phyloP scores from a whole-genome alignment of 768 basidiomycete species.

The Phylloporus arenicola region DNA sequence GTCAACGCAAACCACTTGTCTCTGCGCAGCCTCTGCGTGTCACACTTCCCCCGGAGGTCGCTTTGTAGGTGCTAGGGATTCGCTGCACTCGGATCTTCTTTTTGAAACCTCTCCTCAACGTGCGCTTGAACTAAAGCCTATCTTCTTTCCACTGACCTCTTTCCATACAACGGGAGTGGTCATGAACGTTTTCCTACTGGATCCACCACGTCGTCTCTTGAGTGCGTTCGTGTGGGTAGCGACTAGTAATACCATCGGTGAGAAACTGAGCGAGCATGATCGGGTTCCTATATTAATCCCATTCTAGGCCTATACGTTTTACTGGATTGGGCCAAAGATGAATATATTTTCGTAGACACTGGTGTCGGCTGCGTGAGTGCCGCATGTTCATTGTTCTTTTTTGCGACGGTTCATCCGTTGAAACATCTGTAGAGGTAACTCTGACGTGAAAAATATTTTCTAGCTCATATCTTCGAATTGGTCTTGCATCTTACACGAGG shows the following conservation, averaged over 20 bases:
- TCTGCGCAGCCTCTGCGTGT: constrained; percentile 3
- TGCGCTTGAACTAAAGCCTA: constrained; percentile 31
- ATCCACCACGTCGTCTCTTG: constrained; percentile 53
- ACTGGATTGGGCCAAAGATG: constrained; percentile 58
- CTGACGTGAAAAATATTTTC: constrained; percentile 2
- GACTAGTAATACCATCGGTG: constrained; percentile 33
- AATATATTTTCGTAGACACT: constrained; percentile 71
- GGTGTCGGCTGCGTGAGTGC: constrained; percentile 64
- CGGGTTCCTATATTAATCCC: neutral
- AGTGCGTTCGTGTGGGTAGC: constrained; percentile 67
- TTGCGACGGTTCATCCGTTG: constrained; percentile 3
- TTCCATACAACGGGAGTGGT: constrained; percentile 65
- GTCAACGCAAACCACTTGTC: too few species aligned
- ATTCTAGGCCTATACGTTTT: constrained; percentile 59
- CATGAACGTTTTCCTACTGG: constrained; percentile 74
- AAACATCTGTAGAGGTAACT: neutral
- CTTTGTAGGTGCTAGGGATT: neutral
- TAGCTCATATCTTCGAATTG: constrained; percentile 68
- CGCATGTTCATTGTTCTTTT: neutral
- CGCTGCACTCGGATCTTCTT: constrained; percentile 6
- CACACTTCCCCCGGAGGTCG: constrained; percentile 6
- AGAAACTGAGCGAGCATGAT: neutral
- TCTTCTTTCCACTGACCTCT: constrained; percentile 54
- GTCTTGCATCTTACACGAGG: constrained; percentile 67
- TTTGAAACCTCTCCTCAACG: constrained; percentile 11